These are phyloP conservation scores for Lantana camara DNA, from an alignment of 257 asterid genomes.

Conservation along the genomic window DNA sequence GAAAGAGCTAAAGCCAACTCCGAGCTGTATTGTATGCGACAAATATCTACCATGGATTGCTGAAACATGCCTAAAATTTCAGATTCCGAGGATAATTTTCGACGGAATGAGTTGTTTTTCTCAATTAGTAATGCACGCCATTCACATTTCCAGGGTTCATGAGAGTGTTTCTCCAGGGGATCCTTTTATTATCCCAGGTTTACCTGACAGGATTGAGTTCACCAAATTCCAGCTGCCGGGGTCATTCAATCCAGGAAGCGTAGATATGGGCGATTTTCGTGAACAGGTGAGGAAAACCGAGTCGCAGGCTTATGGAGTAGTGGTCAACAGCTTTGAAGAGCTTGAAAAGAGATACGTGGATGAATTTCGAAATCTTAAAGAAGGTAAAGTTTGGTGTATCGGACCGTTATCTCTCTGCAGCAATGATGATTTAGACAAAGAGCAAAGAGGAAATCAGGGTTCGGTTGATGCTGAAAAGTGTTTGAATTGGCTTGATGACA, in stretches of 20 bases:
- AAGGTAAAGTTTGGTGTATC: slow-evolving; percentile 59
- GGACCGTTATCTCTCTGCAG: slow-evolving; percentile 64
- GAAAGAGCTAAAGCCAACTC: slow-evolving; percentile 32
- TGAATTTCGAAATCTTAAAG: slow-evolving; percentile 34
- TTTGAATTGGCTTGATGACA: slow-evolving; percentile 39
- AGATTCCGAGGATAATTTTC: slow-evolving; percentile 44
- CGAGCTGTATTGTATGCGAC: slow-evolving; percentile 45
- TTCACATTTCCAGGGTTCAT: slow-evolving; percentile 28
- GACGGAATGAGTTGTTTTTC: slow-evolving; percentile 59
- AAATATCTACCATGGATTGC: slow-evolving; percentile 44
- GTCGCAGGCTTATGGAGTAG: slow-evolving; percentile 37
- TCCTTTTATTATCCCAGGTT: slow-evolving; percentile 42
- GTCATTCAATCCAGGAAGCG: slow-evolving; percentile 34
- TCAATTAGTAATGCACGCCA: slow-evolving; percentile 26
- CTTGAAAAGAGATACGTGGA: slow-evolving; percentile 43
- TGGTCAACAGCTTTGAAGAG: slow-evolving; percentile 57
- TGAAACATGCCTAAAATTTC: slow-evolving; percentile 26
- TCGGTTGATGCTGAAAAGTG: slow-evolving; percentile 32
- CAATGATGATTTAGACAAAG: slow-evolving; percentile 32
- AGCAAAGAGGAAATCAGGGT: slow-evolving; percentile 43
- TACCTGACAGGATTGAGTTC: slow-evolving; percentile 35
- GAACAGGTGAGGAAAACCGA: slow-evolving; percentile 43
- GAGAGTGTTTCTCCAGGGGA: slow-evolving; percentile 25
- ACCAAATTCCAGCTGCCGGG: slow-evolving; percentile 39
- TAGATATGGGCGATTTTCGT: slow-evolving; percentile 28